phyloP scores from a whole-genome alignment of 1,284 basidiomycete genomes.

The Phellopilus nigrolimitatus region DNA sequence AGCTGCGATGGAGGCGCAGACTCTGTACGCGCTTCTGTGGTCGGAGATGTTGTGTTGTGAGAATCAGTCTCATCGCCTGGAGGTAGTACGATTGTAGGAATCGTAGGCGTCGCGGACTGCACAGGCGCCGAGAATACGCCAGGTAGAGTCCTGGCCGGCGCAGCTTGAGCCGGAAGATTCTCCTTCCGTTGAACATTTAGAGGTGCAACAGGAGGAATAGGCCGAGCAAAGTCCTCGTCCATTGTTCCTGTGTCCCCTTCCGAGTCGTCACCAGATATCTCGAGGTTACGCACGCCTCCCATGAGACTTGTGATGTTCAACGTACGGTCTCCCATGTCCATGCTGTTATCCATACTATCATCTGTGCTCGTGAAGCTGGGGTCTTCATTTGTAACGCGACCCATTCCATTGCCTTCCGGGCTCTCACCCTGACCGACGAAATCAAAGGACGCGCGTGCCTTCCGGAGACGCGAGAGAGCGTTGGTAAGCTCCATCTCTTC shows the following conservation, averaged over 20 bases:
- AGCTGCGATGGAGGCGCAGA: neutral
- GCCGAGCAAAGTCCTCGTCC: constrained; percentile 10
- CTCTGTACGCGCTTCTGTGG: neutral
- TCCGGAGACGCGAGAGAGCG: constrained; percentile 52
- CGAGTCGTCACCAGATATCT: constrained; percentile 39
- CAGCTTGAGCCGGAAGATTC: neutral
- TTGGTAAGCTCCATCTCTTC: constrained; percentile 60
- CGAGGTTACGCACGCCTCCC: constrained; percentile 45
- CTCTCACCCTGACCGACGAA: constrained; percentile 24
- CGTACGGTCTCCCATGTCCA: constrained; percentile 37
- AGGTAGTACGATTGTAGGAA: no score
- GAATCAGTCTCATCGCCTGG: neutral
- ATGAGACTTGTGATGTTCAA: constrained; percentile 44
- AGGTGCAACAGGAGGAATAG: constrained; percentile 1
- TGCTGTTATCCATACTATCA: constrained; percentile 42
- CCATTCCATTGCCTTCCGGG: neutral
- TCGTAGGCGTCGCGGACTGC: no score
- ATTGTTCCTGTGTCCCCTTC: neutral
- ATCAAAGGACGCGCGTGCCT: constrained; percentile 46
- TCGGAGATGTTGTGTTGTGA: neutral
- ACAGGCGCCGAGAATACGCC: constrained; percentile 2
- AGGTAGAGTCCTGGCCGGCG: neutral
- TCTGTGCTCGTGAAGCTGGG: constrained; percentile 55
- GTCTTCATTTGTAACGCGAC: constrained; percentile 22
- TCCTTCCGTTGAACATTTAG: constrained; percentile 10